Conservation (phyloP, 1,284 basidiomycete species). For the Sporisorium iseilematis-ciliati region DNA sequence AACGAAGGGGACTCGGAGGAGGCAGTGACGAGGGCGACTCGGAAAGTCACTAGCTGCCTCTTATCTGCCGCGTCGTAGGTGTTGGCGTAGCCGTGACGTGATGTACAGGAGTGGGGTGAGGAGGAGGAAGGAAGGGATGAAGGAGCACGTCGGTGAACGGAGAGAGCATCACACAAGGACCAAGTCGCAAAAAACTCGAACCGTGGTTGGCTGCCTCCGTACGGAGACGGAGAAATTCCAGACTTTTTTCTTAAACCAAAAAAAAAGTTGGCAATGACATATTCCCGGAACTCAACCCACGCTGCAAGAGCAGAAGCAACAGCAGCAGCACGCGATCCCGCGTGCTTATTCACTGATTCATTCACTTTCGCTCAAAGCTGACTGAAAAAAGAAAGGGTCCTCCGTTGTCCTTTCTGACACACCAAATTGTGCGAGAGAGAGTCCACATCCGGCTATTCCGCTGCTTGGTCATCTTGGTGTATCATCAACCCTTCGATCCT, state of each 20-base stretch:
- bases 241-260: background rate
- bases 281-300: background rate
- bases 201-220: conserved; percentile 2
- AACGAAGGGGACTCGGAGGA: background rate
- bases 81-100: background rate
- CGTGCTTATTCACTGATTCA: too few relatives aligned
- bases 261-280: conserved; percentile 1
- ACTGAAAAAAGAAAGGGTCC: too few relatives aligned
- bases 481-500: too few relatives aligned
- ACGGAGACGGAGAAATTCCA: conserved; percentile 7
- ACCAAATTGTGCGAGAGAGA: too few relatives aligned
- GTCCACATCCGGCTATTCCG: conserved; percentile 2
- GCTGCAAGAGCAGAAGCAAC: background rate
- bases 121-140: background rate
- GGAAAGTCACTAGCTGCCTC: background rate
- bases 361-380: too few relatives aligned
- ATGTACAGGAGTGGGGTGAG: background rate
- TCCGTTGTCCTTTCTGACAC: too few relatives aligned
- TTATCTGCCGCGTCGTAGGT: background rate
- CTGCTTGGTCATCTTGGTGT: conserved; percentile 3
- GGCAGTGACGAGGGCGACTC: conserved; percentile 2
- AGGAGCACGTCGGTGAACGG: background rate
- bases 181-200: background rate
- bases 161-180: background rate
- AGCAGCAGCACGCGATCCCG: too few relatives aligned